phyloP scores from a whole-genome alignment of 2,329 filamentous ascomycete species.

The Nigrospora osmanthi region DNA sequence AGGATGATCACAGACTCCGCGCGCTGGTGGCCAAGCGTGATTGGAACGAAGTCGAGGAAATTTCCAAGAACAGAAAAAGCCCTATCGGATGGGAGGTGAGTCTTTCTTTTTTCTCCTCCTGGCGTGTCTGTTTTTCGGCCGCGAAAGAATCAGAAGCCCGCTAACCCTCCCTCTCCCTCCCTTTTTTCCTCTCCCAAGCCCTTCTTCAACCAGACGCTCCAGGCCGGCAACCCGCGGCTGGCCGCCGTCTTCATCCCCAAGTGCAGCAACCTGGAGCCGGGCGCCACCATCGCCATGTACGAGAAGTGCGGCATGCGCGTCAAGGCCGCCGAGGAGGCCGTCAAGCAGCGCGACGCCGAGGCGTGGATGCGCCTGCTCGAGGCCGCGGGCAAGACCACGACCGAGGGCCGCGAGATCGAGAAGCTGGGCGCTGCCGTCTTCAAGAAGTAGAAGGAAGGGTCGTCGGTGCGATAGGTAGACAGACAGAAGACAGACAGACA shows the following conservation, averaged over 20 bases:
- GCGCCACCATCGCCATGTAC: conserved; percentile 82
- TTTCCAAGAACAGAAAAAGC: conserved; percentile 69
- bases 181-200: conserved; percentile 43
- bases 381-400: conserved; percentile 62
- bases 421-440: conserved; percentile 58
- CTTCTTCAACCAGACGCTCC: conserved; percentile 83
- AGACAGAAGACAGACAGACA: too few relatives aligned
- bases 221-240: conserved; percentile 82
- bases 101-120: conserved; percentile 6
- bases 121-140: too few relatives aligned
- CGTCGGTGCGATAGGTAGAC: too few relatives aligned
- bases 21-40: conserved; percentile 85
- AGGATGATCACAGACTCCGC: conserved; percentile 51
- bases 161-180: too few relatives aligned
- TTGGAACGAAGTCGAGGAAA: conserved; percentile 88
- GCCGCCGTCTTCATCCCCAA: conserved; percentile 82
- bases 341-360: conserved; percentile 70
- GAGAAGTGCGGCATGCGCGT: conserved; percentile 87
- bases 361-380: conserved; percentile 66
- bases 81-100: conserved; percentile 94
- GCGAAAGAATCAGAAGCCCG: background rate
- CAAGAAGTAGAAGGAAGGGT: conserved; percentile 29
- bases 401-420: conserved; percentile 72
- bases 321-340: conserved; percentile 86
- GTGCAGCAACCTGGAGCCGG: conserved; percentile 62